Evolutionary conservation across 2,329 filamentous ascomycete genomes (phyloP).

Genomic region (Escovopsis sp.): DNA sequence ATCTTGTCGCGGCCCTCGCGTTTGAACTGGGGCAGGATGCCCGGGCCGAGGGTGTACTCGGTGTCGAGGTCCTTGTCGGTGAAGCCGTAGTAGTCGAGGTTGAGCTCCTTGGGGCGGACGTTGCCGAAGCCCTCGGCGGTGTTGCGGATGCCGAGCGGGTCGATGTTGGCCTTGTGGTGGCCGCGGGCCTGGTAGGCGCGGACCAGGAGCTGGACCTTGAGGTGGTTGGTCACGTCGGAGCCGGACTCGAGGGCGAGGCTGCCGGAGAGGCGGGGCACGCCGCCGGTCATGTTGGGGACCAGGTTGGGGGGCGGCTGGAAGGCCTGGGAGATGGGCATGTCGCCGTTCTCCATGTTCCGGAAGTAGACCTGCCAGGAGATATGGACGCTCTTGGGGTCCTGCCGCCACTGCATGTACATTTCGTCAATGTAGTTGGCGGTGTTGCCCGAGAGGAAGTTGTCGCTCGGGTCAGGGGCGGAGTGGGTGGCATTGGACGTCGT

Average conservation of each 20-base stretch:
- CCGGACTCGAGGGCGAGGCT: conserved; percentile 52
- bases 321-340: conserved; percentile 94
- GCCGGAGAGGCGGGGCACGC: conserved; percentile 57
- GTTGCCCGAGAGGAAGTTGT: conserved; percentile 92
- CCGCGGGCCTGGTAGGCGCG: conserved; percentile 96
- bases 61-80: conserved; percentile 85
- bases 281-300: conserved; percentile 66
- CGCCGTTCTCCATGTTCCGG: conserved; percentile 95
- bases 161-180: conserved; percentile 96
- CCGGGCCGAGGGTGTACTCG: conserved; percentile 82
- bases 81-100: conserved; percentile 88
- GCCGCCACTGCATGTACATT: conserved; percentile 98
- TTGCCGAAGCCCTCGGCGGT: conserved; percentile 62
- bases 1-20: conserved; percentile 83
- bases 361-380: conserved; percentile 99
- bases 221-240: conserved; percentile 80
- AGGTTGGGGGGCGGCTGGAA: conserved; percentile 93
- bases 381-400: conserved; percentile 84
- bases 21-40: conserved; percentile 89
- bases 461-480: conserved; percentile 60
- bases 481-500: conserved; percentile 25
- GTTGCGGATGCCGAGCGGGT: conserved; percentile 84
- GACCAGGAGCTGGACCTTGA: conserved; percentile 95
- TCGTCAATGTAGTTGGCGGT: conserved; percentile 98
- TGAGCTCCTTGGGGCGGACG: conserved; percentile 79